phyloP scores from a whole-genome alignment of 2,329 filamentous ascomycete species.

The Microsporum canis region DNA sequence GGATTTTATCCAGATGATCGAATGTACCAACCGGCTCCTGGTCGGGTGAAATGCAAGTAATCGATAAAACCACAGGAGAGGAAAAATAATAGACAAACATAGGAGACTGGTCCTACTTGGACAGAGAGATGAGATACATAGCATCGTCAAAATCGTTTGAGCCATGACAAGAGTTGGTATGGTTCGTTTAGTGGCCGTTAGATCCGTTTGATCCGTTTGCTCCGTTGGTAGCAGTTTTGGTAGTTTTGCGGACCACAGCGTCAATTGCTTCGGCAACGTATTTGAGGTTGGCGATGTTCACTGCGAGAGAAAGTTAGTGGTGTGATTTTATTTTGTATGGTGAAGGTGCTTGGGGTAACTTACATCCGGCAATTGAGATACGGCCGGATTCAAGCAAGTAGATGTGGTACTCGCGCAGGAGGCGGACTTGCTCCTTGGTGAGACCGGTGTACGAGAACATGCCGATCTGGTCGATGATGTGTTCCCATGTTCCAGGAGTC shows the following conservation, averaged over 20 bases:
- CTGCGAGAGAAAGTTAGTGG: slow-evolving; percentile 6
- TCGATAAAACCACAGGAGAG: neutral
- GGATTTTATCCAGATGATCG: neutral
- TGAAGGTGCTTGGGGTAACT: slow-evolving; percentile 7
- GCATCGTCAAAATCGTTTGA: neutral
- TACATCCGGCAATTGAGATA: slow-evolving; percentile 19
- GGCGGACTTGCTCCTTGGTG: slow-evolving; percentile 15
- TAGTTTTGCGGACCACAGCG: slow-evolving; percentile 12
- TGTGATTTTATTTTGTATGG: neutral
- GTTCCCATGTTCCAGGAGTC: slow-evolving; percentile 91
- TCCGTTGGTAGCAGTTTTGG: neutral
- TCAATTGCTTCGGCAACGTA: slow-evolving; percentile 17
- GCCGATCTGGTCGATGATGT: slow-evolving; percentile 73
- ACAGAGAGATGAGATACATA: neutral
- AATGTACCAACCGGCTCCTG: neutral
- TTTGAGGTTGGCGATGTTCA: slow-evolving; percentile 16
- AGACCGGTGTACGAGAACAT: slow-evolving; percentile 25
- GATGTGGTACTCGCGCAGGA: slow-evolving; percentile 19
- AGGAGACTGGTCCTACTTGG: neutral
- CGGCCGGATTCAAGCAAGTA: slow-evolving; percentile 20
- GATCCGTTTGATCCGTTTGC: neutral
- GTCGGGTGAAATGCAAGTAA: neutral
- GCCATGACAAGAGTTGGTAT: neutral
- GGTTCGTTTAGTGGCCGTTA: neutral
- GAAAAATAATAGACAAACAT: neutral